Evolutionary conservation across 768 basidiomycete genomes (phyloP).

Genomic region (Phanerodontia chrysosporium): DNA sequence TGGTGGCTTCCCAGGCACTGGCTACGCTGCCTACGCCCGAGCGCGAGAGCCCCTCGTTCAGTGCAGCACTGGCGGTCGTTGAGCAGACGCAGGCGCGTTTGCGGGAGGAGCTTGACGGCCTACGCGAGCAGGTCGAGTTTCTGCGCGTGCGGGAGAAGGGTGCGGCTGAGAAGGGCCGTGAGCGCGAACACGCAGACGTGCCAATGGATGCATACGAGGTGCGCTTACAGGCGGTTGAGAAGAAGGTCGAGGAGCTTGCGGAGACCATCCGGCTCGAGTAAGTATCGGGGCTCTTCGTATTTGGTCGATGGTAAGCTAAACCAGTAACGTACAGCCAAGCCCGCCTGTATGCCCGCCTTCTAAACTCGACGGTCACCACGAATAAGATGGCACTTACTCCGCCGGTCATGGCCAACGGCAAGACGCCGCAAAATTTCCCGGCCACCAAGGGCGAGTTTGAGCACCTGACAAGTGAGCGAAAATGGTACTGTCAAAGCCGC

Average conservation of each 20-base stretch:
- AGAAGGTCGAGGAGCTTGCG: constrained; percentile 29
- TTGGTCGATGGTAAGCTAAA: not conserved
- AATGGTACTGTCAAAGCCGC: too few species aligned
- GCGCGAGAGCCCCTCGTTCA: constrained; percentile 2
- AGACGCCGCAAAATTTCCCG: constrained; percentile 34
- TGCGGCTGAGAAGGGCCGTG: constrained; percentile 1
- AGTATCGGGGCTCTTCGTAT: constrained; percentile 12
- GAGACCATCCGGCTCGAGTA: constrained; percentile 33
- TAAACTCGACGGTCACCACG: constrained; percentile 30
- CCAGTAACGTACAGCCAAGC: constrained; percentile 26
- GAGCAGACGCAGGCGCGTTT: constrained; percentile 31
- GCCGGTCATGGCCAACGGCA: constrained; percentile 29
- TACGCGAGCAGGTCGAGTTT: constrained; percentile 24
- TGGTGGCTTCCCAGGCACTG: constrained; percentile 36
- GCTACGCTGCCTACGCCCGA: constrained; percentile 21
- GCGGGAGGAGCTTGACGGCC: constrained; percentile 26
- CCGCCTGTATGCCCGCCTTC: constrained; percentile 33
- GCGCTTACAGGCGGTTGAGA: constrained; percentile 32
- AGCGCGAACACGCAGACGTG: constrained; percentile 3
- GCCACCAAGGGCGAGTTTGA: constrained; percentile 39
- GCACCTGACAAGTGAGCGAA: constrained; percentile 42
- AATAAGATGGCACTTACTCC: constrained; percentile 31
- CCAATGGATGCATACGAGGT: constrained; percentile 13
- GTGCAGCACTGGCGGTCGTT: constrained; percentile 23
- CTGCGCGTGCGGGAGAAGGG: not conserved